Conservation (phyloP, 2,329 filamentous ascomycete species). For the Aspergillus latus region DNA sequence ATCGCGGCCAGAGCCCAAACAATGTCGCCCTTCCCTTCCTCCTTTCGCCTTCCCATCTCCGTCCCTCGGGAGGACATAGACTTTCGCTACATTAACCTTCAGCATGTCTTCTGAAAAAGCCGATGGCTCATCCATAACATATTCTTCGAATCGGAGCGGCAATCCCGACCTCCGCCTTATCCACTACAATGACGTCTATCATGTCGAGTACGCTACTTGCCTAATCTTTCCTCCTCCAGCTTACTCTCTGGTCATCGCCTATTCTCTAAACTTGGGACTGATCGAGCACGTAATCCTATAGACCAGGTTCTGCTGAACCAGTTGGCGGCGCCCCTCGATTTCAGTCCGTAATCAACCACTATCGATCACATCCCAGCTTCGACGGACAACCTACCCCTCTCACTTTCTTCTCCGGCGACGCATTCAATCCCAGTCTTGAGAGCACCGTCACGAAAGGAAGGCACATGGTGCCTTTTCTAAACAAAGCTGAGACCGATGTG, state of each 20-base stretch:
- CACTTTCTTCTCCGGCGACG: slow-evolving; percentile 87
- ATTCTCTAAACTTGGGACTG: not conserved
- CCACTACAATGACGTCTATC: slow-evolving; percentile 94
- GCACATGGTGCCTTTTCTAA: slow-evolving; percentile 87
- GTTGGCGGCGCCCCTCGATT: slow-evolving; percentile 80
- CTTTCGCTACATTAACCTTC: not conserved
- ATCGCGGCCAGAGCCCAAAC: not conserved
- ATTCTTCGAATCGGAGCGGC: slow-evolving; percentile 44
- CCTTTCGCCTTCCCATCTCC: not conserved
- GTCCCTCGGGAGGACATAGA: not conserved
- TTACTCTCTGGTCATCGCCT: not conserved
- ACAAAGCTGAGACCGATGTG: slow-evolving; percentile 72
- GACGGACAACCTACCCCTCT: slow-evolving; percentile 64
- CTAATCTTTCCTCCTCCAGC: not conserved
- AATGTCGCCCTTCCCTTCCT: not conserved
- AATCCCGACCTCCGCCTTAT: slow-evolving; percentile 74
- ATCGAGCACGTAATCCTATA: slow-evolving; percentile 34
- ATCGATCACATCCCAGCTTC: slow-evolving; percentile 63
- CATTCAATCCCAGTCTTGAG: slow-evolving; percentile 87
- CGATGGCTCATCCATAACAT: slow-evolving; percentile 43
- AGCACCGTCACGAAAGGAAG: slow-evolving; percentile 84
- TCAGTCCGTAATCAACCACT: slow-evolving; percentile 73
- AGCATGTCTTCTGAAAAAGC: slow-evolving; percentile 31
- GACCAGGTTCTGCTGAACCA: slow-evolving; percentile 70
- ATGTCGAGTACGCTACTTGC: slow-evolving; percentile 61